Percentiles rank a stretch among this genome's conserved stretches.
phyloP scores from a whole-genome alignment of 108 stramenopile genomes.

The Cyclotella choctawhatcheeana region DNA sequence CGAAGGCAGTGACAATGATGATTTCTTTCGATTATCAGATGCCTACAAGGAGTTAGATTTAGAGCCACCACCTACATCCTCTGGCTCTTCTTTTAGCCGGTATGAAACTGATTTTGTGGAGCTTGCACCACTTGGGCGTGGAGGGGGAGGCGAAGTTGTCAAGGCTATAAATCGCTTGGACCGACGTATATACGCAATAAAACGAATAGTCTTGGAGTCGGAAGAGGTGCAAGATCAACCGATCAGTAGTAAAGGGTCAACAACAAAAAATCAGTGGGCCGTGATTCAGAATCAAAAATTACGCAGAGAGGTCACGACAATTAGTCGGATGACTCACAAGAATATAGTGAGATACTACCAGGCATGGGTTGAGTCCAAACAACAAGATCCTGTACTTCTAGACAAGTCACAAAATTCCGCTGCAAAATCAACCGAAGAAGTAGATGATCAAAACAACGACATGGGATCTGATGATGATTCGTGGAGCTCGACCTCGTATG shows the following conservation, averaged over 20 bases:
- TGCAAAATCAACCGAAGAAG: slow-evolving; percentile 3
- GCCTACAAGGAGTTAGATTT: slow-evolving; percentile 22
- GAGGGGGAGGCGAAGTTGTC: slow-evolving; percentile 87
- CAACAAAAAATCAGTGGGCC: slow-evolving; percentile 39
- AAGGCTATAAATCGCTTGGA: slow-evolving; percentile 83
- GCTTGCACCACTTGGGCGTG: slow-evolving; percentile 74
- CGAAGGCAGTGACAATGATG: slow-evolving; percentile 33
- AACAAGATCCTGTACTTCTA: not conserved
- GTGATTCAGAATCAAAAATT: slow-evolving; percentile 76
- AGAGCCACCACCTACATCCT: not conserved
- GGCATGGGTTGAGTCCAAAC: slow-evolving; percentile 62
- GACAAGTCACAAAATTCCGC: slow-evolving; percentile 22
- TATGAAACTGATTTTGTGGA: slow-evolving; percentile 86
- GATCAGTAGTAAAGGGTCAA: not conserved
- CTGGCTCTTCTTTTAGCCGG: slow-evolving; percentile 36
- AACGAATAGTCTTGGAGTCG: slow-evolving; percentile 74
- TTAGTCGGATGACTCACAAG: slow-evolving; percentile 83
- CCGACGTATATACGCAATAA: slow-evolving; percentile 80
- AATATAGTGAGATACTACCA: slow-evolving; percentile 87
- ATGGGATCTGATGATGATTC: slow-evolving; percentile 26
- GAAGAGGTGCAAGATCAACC: slow-evolving; percentile 49
- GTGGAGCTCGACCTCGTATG: slow-evolving; percentile 21
- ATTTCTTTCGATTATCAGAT: slow-evolving; percentile 11
- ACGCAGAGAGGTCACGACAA: slow-evolving; percentile 81
- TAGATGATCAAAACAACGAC: slow-evolving; percentile 20